These are phyloP conservation scores for Panaeolus papilionaceus DNA, from an alignment of 768 basidiomycete genomes.

Conservation along the genomic window DNA sequence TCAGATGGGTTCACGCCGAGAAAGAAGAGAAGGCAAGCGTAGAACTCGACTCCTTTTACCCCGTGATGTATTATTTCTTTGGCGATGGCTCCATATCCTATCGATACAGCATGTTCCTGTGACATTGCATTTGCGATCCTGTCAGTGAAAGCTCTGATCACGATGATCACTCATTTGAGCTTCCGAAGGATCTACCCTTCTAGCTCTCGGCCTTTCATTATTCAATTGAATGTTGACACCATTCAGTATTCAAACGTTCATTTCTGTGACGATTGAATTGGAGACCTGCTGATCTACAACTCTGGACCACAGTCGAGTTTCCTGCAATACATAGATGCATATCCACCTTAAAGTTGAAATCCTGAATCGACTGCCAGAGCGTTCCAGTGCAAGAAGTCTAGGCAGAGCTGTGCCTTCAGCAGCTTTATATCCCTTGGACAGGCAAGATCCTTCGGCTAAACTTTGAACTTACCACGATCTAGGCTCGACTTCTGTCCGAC, in stretches of 20 bases:
- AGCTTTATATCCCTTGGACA: neutral
- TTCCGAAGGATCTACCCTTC: too few relatives aligned
- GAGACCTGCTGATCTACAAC: too few relatives aligned
- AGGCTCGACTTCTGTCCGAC: neutral
- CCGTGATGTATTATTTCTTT: neutral
- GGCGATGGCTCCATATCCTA: neutral
- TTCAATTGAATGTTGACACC: too few relatives aligned
- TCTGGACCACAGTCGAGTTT: too few relatives aligned
- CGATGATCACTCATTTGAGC: too few relatives aligned
- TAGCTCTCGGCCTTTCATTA: too few relatives aligned
- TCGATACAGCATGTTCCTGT: neutral
- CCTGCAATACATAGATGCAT: neutral
- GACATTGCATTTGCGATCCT: neutral
- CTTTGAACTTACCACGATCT: neutral
- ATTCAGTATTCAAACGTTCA: too few relatives aligned
- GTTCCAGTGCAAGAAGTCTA: neutral
- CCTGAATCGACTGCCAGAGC: neutral
- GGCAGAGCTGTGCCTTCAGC: neutral
- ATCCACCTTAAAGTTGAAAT: neutral
- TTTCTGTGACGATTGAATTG: too few relatives aligned
- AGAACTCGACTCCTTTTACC: conserved; percentile 1
- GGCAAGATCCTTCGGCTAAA: neutral
- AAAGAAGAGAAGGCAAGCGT: conserved; percentile 22
- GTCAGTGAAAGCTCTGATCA: neutral
- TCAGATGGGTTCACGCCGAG: conserved; percentile 24